phyloP scores from a whole-genome alignment of 805 yeast genomes.

The Myxozyma sirexii region DNA sequence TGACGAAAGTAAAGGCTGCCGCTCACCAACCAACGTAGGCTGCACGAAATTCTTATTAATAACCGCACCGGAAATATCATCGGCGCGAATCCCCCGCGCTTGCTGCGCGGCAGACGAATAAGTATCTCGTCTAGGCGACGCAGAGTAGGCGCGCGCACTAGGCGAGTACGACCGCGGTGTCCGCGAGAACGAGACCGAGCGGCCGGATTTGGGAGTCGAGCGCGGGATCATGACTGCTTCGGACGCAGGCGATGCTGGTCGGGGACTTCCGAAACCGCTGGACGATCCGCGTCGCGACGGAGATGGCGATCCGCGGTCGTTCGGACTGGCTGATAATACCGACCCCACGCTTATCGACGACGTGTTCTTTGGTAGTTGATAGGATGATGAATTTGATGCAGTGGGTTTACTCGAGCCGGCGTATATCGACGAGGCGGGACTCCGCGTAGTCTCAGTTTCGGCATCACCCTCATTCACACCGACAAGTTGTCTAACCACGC shows the following conservation, averaged over 20 bases:
- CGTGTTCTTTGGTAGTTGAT: slow-evolving; percentile 8
- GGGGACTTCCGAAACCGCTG: not conserved
- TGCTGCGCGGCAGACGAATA: slow-evolving; percentile 26
- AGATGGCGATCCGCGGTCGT: slow-evolving; percentile 15
- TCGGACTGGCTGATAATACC: slow-evolving; percentile 6
- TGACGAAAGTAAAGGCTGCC: slow-evolving; percentile 26
- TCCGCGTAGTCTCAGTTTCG: not conserved
- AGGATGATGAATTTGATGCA: not conserved
- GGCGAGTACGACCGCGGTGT: slow-evolving; percentile 8
- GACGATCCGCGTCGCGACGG: slow-evolving; percentile 25
- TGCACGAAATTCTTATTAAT: slow-evolving; percentile 21
- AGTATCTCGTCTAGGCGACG: slow-evolving; percentile 27
- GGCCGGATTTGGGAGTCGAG: not conserved
- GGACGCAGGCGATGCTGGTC: slow-evolving; percentile 4
- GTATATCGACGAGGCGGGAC: slow-evolving; percentile 14
- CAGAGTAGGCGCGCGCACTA: not conserved
- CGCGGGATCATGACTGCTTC: slow-evolving; percentile 12
- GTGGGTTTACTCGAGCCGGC: slow-evolving; percentile 8
- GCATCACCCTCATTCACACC: slow-evolving; percentile 40
- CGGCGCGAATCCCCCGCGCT: slow-evolving; percentile 14
- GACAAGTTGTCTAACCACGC: slow-evolving; percentile 69
- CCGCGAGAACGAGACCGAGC: slow-evolving; percentile 17
- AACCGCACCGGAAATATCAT: slow-evolving; percentile 21
- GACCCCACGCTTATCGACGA: slow-evolving; percentile 27
- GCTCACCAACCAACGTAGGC: slow-evolving; percentile 28